Percentiles rank a stretch among this genome's conserved stretches.
Conservation (phyloP, 257 asterid species). For the Capsicum chinense region DNA sequence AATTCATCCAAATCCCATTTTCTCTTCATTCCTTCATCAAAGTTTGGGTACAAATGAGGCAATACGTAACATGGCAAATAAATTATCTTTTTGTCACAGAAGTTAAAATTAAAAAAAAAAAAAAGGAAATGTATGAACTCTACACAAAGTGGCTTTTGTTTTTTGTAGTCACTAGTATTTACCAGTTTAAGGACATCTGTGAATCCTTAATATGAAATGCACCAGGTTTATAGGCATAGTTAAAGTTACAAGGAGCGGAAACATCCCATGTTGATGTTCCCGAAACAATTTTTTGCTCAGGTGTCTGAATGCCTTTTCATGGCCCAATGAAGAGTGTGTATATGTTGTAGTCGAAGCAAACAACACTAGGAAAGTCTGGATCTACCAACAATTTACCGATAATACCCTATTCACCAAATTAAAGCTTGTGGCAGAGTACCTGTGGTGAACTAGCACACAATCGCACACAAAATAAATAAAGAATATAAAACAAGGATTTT, state of each 20-base stretch:
- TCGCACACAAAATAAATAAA: background rate
- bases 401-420: background rate
- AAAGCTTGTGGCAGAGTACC: conserved; percentile 8
- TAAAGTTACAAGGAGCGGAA: too few relatives aligned
- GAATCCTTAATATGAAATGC: background rate
- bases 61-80: background rate
- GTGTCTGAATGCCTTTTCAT: too few relatives aligned
- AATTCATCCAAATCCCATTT: background rate
- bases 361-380: background rate
- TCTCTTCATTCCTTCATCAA: background rate
- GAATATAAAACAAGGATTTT: background rate
- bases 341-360: background rate
- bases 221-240: conserved; percentile 4
- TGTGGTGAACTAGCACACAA: background rate
- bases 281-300: too few relatives aligned
- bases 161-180: background rate
- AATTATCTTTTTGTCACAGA: background rate
- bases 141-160: conserved; percentile 7
- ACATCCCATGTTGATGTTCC: too few relatives aligned
- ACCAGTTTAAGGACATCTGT: background rate
- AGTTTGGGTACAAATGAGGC: conserved; percentile 9
- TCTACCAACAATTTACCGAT: background rate
- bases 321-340: background rate
- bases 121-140: background rate
- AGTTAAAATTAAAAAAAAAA: background rate